Percentiles rank a stretch among this genome's conserved stretches.
Conservation (phyloP, 2,329 filamentous ascomycete species). For the Elsinoe arachidis region DNA sequence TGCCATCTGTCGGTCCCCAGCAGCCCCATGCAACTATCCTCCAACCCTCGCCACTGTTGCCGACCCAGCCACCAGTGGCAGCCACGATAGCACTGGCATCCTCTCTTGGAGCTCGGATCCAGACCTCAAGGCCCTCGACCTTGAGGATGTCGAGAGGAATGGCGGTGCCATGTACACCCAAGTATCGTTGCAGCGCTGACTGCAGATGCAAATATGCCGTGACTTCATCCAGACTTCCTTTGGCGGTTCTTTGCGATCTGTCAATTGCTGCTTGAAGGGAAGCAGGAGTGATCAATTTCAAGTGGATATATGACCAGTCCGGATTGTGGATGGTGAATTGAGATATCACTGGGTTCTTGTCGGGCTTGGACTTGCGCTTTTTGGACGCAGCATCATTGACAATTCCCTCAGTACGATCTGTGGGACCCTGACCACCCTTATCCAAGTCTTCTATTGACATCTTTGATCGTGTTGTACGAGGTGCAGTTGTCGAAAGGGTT, state of each 20-base stretch:
- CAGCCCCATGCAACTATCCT: constrained; percentile 51
- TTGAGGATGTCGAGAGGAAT: constrained; percentile 65
- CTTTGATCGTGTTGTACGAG: neutral
- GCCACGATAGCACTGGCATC: constrained; percentile 55
- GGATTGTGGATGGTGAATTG: constrained; percentile 33
- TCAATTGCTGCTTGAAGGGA: neutral
- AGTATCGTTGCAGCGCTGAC: constrained; percentile 56
- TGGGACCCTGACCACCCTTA: neutral
- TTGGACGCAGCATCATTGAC: neutral
- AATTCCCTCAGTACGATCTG: neutral
- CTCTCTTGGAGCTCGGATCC: constrained; percentile 55
- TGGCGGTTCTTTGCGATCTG: neutral
- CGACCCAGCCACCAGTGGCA: constrained; percentile 57
- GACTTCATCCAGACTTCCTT: constrained; percentile 47
- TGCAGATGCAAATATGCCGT: constrained; percentile 56
- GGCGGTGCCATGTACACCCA: constrained; percentile 59
- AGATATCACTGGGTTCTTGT: constrained; percentile 14
- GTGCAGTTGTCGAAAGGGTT: neutral
- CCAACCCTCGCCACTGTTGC: constrained; percentile 37
- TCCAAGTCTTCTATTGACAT: neutral
- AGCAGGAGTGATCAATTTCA: constrained; percentile 25
- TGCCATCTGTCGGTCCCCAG: constrained; percentile 54
- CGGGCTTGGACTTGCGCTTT: neutral
- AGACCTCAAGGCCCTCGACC: constrained; percentile 47
- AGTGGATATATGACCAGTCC: constrained; percentile 35